These are phyloP conservation scores for Polymyxa betae DNA, from an alignment of 208 protist genomes.

Conservation along the genomic window DNA sequence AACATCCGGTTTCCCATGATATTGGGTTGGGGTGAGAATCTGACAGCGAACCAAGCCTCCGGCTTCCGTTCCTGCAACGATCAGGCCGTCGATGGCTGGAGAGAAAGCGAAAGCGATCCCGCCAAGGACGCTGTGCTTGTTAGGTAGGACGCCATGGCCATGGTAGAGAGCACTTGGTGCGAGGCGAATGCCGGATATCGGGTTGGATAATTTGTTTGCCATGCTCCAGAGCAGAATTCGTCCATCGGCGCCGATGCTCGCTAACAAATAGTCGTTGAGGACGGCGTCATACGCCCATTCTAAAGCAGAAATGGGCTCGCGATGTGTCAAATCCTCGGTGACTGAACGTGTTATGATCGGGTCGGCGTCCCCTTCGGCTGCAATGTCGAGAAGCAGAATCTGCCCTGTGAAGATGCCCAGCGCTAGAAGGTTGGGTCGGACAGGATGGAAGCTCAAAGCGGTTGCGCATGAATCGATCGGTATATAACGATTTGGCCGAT, in stretches of 20 bases:
- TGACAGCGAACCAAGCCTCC: slow-evolving; percentile 33
- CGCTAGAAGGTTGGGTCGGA: neutral
- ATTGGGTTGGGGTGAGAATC: neutral
- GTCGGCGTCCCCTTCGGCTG: neutral
- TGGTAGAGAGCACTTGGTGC: slow-evolving; percentile 3
- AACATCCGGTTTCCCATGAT: neutral
- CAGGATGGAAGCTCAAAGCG: neutral
- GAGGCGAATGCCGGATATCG: slow-evolving; percentile 9
- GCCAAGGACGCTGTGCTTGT: neutral
- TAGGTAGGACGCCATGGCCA: slow-evolving; percentile 30
- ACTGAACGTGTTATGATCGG: neutral
- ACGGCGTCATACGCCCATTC: neutral
- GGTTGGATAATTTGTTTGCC: neutral
- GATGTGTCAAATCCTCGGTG: neutral
- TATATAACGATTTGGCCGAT: neutral
- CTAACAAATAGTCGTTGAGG: neutral
- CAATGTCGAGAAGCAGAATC: neutral
- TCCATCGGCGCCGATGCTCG: slow-evolving; percentile 23
- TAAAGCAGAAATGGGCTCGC: neutral
- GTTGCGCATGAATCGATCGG: neutral
- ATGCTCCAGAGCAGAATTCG: slow-evolving; percentile 9
- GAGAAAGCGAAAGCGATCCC: neutral
- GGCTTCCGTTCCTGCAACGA: neutral
- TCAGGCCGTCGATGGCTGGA: slow-evolving; percentile 32
- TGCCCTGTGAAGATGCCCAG: slow-evolving; percentile 29